Base-by-base conservation (phyloP, 306 rosid genomes). In the Cucurbita maxima region DNA sequence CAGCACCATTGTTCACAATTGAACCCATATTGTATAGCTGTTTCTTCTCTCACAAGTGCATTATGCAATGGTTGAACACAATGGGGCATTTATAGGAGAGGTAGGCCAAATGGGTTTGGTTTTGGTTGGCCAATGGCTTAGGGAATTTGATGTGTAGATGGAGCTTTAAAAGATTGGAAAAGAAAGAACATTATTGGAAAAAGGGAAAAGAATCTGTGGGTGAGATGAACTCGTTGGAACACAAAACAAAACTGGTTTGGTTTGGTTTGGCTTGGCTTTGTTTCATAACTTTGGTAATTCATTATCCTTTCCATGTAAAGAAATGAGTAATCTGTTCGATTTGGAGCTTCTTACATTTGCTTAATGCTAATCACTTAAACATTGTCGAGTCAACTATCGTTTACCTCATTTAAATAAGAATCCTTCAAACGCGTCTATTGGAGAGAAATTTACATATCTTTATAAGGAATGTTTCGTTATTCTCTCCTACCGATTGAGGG, bases 271-370 rank as follows among this genome's bases (percentile, higher is more conserved):
- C 1, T 25, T 25, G 25, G 25, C 1, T 25, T 25, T 25, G 25
- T 25, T 25, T 25, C 25, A 25, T 25, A 25, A 25, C 25, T 25
- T 25, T 25, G 14, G 22, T 56, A 19, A 19, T 9, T 0, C 37
- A 18, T 79, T 7, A 87, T 88, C 89, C 96, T 81, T 88, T 88
- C 61, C 96, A 84, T 90, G 76, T 19, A 8, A 38, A 3, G 34
- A 30, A 2, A 30, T 1, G 38, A 57, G 16, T 57, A 34, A 22
- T 57, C 4, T 9, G 8, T 41, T 41, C 9, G 45, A 41, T 41
- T 41, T 41, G 45, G 9, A 30, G 34, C 34, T 30, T 30, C 34
- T 30, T 30, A 30, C 34, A 30, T 30, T 30, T 30, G 34, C 34
- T 30, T 30, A 30, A 30, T 30, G 34, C 34, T 30, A 30, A 30